Percentiles rank a stretch among this genome's conserved stretches.
Evolutionary conservation across 2,329 filamentous ascomycete species (phyloP).

Genomic region (Penicillium sp.): DNA sequence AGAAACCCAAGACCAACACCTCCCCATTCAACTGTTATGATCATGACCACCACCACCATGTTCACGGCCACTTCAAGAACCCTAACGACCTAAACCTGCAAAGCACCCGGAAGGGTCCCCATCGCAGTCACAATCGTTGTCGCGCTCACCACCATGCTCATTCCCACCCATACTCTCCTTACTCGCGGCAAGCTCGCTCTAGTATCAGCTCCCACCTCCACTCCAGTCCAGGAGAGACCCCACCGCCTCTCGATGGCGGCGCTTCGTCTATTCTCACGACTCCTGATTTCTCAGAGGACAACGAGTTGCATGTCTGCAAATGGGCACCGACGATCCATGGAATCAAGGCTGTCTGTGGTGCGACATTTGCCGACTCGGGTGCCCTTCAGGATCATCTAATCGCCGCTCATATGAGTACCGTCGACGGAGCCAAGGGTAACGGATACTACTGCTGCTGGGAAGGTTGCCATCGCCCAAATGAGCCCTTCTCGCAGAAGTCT

Average conservation of each 20-base stretch:
- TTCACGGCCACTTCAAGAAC: conserved; percentile 31
- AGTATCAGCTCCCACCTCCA: conserved; percentile 40
- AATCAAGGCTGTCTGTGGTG: conserved; percentile 35
- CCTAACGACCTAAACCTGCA: conserved; percentile 25
- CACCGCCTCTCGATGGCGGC: conserved; percentile 38
- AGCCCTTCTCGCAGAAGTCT: conserved; percentile 48
- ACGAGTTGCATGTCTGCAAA: conserved; percentile 41
- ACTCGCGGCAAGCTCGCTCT: conserved; percentile 38
- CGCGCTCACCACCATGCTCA: conserved; percentile 35
- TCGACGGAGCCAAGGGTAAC: conserved; percentile 41
- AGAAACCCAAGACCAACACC: conserved; percentile 26
- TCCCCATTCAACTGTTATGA: conserved; percentile 34
- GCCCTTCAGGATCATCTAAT: conserved; percentile 44
- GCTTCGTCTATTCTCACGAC: conserved; percentile 39
- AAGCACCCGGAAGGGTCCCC: conserved; percentile 28
- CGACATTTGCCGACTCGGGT: conserved; percentile 36
- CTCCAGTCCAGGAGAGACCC: conserved; percentile 40
- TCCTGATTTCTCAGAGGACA: conserved; percentile 35
- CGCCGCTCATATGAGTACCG: conserved; percentile 37
- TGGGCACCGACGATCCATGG: conserved; percentile 34
- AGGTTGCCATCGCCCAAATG: conserved; percentile 44
- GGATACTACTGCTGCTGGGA: conserved; percentile 49
- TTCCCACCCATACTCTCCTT: conserved; percentile 35
- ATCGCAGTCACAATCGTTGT: conserved; percentile 38
- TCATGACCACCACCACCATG: conserved; percentile 24